Conservation (phyloP, 2,329 filamentous ascomycete genomes). For the Diaporthe capsici region DNA sequence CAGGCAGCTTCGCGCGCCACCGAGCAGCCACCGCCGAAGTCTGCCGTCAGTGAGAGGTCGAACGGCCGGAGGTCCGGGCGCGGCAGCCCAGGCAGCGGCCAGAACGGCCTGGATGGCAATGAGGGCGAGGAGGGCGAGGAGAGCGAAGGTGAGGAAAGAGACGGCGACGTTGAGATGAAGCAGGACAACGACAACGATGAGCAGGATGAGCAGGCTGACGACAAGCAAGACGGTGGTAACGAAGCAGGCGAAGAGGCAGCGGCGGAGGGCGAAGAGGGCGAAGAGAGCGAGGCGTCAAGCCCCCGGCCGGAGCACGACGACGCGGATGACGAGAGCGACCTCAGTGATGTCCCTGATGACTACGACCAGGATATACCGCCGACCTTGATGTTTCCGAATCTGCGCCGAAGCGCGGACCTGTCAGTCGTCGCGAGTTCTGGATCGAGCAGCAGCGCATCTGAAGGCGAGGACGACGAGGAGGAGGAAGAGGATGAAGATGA, state of each 20-base stretch:
- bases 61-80: constrained; percentile 60
- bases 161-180: constrained; percentile 62
- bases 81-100: constrained; percentile 65
- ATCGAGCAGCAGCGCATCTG: constrained; percentile 41
- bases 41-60: constrained; percentile 44
- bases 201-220: constrained; percentile 36
- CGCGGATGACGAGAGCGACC: constrained; percentile 78
- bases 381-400: constrained; percentile 66
- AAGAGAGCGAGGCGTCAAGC: constrained; percentile 59
- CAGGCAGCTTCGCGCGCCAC: constrained; percentile 66
- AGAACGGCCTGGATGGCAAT: constrained; percentile 48
- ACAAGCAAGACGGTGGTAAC: constrained; percentile 39
- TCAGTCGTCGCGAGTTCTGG: constrained; percentile 46
- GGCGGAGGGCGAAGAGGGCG: constrained; percentile 44
- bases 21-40: constrained; percentile 61
- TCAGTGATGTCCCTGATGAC: constrained; percentile 74
- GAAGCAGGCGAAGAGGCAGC: constrained; percentile 43
- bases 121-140: constrained; percentile 55
- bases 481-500: constrained; percentile 40
- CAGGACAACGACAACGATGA: constrained; percentile 47
- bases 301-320: constrained; percentile 74
- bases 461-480: constrained; percentile 43
- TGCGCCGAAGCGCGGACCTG: constrained; percentile 56
- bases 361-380: constrained; percentile 71
- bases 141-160: constrained; percentile 46